Evolutionary conservation across 1,284 basidiomycete species (phyloP).

Genomic region (Malassezia obtusa): DNA sequence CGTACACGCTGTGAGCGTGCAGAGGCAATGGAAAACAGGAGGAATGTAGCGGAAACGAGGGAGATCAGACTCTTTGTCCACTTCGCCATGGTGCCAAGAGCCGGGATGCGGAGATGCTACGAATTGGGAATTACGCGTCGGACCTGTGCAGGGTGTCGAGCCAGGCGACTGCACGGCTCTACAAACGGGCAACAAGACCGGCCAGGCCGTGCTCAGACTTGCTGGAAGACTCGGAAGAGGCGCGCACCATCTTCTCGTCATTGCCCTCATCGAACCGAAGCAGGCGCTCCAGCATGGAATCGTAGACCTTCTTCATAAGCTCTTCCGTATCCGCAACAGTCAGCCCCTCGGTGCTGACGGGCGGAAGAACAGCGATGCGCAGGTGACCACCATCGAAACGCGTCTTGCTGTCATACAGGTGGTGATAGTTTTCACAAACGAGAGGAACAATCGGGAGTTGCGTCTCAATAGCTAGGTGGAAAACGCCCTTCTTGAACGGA

Average conservation of each 20-base stretch:
- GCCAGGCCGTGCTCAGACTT: background rate
- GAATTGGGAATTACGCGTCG: background rate
- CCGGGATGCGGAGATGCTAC: background rate
- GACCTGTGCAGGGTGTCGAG: too few relatives aligned
- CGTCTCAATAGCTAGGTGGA: slow-evolving; percentile 85
- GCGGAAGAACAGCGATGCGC: slow-evolving; percentile 70
- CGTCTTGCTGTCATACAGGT: slow-evolving; percentile 63
- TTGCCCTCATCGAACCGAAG: slow-evolving; percentile 1
- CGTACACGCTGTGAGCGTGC: slow-evolving; percentile 31
- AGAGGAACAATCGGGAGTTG: slow-evolving; percentile 68
- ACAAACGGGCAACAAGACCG: slow-evolving; percentile 8
- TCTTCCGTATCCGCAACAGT: slow-evolving; percentile 59
- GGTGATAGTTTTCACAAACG: slow-evolving; percentile 87
- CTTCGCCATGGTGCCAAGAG: slow-evolving; percentile 28
- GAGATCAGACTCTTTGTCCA: slow-evolving; percentile 27
- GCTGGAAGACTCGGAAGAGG: background rate
- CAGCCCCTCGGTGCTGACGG: slow-evolving; percentile 62
- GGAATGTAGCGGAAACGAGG: slow-evolving; percentile 22
- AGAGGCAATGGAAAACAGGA: slow-evolving; percentile 33
- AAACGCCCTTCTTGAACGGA: slow-evolving; percentile 95
- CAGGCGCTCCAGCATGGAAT: slow-evolving; percentile 26
- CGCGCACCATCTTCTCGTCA: background rate
- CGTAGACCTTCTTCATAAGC: slow-evolving; percentile 57
- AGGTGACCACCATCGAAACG: slow-evolving; percentile 68
- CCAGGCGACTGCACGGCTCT: too few relatives aligned